A percentile compares a stretch with the other conserved stretches of the same genome.
Conservation (phyloP, 441 rosid genomes). For the Erodium chrysanthum region DNA sequence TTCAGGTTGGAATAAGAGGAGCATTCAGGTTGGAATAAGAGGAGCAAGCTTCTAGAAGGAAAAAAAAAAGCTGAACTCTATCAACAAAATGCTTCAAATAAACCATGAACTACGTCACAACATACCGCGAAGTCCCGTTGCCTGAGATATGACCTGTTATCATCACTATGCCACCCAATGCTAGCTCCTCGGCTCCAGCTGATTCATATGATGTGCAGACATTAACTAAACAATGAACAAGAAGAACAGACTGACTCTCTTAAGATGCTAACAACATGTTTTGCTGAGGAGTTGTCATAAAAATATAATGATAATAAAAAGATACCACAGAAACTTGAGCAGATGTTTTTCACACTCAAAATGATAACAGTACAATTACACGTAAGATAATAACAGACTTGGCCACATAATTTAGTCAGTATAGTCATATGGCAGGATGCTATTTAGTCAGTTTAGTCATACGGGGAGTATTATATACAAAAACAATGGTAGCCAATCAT, state of each 20-base stretch:
- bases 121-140: conserved; percentile 67
- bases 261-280: neutral
- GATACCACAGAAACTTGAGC: neutral
- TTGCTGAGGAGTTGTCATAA: neutral
- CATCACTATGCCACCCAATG: conserved; percentile 96
- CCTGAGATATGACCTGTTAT: conserved; percentile 64
- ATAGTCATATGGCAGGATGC: neutral
- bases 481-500: too few relatives aligned
- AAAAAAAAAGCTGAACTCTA: neutral
- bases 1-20: neutral
- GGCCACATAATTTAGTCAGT: neutral
- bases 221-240: neutral
- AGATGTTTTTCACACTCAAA: neutral
- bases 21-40: neutral
- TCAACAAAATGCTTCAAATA: neutral
- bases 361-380: neutral
- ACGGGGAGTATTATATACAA: neutral
- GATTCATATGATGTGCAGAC: conserved; percentile 11
- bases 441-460: neutral
- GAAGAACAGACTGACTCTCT: neutral
- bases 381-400: neutral
- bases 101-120: conserved; percentile 5
- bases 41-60: neutral
- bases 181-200: conserved; percentile 84
- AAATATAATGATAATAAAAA: neutral